These are phyloP conservation scores for Sporothrix phasma DNA, from an alignment of 2,329 filamentous ascomycete species.

Conservation along the genomic window DNA sequence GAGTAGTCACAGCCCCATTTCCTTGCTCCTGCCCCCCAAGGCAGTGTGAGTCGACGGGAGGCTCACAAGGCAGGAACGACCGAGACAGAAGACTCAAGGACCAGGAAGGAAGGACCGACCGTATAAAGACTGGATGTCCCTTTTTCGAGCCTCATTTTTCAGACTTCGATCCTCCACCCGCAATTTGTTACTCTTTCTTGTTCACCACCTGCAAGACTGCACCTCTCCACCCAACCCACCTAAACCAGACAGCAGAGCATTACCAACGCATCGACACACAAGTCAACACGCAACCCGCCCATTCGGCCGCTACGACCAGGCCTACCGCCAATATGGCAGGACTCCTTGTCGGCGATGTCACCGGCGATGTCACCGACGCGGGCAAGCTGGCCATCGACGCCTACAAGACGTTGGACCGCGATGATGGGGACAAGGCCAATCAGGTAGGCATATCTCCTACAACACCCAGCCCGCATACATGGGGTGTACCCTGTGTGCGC, in stretches of 20 bases:
- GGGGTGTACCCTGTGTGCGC: neutral
- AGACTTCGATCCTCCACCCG: neutral
- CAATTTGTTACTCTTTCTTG: neutral
- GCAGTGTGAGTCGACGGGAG: neutral
- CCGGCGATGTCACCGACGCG: neutral
- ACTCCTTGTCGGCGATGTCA: neutral
- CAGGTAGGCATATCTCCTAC: neutral
- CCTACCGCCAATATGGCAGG: neutral
- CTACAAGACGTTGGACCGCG: neutral
- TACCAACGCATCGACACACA: neutral
- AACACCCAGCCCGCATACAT: neutral
- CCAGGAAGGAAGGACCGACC: neutral
- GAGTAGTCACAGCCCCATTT: neutral
- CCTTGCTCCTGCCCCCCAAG: neutral
- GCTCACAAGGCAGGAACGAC: neutral
- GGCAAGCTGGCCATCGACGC: too few relatives aligned
- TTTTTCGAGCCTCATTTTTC: slow-evolving; percentile 5
- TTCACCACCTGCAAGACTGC: neutral
- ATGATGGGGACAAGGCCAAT: neutral
- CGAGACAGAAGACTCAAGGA: neutral
- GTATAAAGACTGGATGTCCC: slow-evolving; percentile 3
- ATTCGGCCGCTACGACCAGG: neutral
- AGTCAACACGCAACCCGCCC: neutral
- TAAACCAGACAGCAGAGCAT: neutral
- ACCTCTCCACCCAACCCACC: neutral